Evolutionary conservation across 257 asterid species (phyloP).

Genomic region (Solanum sejunctum): DNA sequence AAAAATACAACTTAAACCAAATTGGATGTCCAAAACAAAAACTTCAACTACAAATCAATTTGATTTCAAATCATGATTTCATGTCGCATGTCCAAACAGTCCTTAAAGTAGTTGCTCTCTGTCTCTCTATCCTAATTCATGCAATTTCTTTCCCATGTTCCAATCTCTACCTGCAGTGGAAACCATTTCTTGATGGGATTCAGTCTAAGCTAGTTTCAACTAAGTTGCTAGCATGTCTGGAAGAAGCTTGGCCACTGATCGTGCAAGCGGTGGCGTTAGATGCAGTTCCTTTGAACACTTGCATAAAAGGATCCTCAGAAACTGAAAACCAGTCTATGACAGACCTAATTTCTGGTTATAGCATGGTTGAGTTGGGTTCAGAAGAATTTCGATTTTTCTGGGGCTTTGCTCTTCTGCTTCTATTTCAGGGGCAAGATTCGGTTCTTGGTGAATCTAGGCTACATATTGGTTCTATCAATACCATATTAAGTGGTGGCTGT

Average conservation of each 20-base stretch:
- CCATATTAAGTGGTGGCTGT: conserved; percentile 43
- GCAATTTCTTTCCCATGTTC: conserved; percentile 5
- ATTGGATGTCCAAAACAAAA: too few species aligned
- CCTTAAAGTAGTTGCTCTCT: neutral
- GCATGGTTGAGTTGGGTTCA: conserved; percentile 67
- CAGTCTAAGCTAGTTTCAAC: conserved; percentile 69
- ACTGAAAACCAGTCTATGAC: conserved; percentile 23
- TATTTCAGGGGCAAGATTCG: conserved; percentile 68
- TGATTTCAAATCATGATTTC: neutral
- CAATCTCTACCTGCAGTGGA: conserved; percentile 56
- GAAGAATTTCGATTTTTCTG: conserved; percentile 76
- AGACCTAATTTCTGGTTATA: conserved; percentile 58
- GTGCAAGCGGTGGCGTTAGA: conserved; percentile 87
- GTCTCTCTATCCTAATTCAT: neutral
- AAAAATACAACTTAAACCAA: too few species aligned
- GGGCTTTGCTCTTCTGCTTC: conserved; percentile 70
- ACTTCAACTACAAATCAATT: too few species aligned
- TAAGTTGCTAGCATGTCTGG: conserved; percentile 70
- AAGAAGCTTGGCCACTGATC: conserved; percentile 97
- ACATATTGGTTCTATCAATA: conserved; percentile 29
- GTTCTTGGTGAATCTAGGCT: conserved; percentile 24
- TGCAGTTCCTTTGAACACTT: conserved; percentile 61
- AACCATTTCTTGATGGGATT: conserved; percentile 93
- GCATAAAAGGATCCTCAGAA: conserved; percentile 31
- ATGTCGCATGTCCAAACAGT: neutral